Percentiles rank a stretch among this genome's conserved stretches.
Conservation (phyloP, 2,329 filamentous ascomycete species). For the Diplodia scrobiculata region DNA sequence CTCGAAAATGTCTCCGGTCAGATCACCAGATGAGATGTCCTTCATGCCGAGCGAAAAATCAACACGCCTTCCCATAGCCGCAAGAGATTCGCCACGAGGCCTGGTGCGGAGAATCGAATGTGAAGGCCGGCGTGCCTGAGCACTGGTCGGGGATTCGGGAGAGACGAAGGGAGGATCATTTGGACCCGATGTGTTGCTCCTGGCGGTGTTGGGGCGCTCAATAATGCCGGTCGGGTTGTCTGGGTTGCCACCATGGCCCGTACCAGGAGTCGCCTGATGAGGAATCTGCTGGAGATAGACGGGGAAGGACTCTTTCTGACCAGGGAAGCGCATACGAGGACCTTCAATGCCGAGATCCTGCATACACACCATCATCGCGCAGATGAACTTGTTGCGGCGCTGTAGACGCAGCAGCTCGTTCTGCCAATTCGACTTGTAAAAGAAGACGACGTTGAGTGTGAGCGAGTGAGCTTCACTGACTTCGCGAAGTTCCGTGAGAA, state of each 20-base stretch:
- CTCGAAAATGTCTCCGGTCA: slow-evolving; percentile 67
- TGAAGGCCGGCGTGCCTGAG: slow-evolving; percentile 25
- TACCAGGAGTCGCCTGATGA: slow-evolving; percentile 48
- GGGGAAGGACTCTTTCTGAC: slow-evolving; percentile 67
- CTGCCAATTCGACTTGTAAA: slow-evolving; percentile 97
- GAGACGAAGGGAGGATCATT: slow-evolving; percentile 50
- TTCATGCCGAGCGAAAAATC: slow-evolving; percentile 72
- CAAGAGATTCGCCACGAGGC: slow-evolving; percentile 59
- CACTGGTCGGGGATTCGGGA: slow-evolving; percentile 27
- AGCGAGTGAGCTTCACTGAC: slow-evolving; percentile 83
- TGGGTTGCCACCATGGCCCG: slow-evolving; percentile 48
- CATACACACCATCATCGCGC: slow-evolving; percentile 84
- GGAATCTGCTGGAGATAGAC: slow-evolving; percentile 62
- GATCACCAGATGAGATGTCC: slow-evolving; percentile 59
- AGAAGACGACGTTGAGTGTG: slow-evolving; percentile 90
- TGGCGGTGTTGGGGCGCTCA: slow-evolving; percentile 30
- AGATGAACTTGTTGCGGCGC: slow-evolving; percentile 91
- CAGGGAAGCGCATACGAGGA: slow-evolving; percentile 71
- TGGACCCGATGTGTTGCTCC: slow-evolving; percentile 33
- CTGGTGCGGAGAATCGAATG: slow-evolving; percentile 57
- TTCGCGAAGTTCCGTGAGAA: slow-evolving; percentile 78
- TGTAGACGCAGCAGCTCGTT: slow-evolving; percentile 89
- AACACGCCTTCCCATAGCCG: slow-evolving; percentile 63
- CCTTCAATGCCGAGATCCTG: slow-evolving; percentile 82
- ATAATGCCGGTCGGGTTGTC: slow-evolving; percentile 48